A percentile compares a stretch with the other conserved stretches of the same genome.
phyloP scores from a whole-genome alignment of 2,329 filamentous ascomycete species.

The Ophiocordyceps camponoti-saundersi region DNA sequence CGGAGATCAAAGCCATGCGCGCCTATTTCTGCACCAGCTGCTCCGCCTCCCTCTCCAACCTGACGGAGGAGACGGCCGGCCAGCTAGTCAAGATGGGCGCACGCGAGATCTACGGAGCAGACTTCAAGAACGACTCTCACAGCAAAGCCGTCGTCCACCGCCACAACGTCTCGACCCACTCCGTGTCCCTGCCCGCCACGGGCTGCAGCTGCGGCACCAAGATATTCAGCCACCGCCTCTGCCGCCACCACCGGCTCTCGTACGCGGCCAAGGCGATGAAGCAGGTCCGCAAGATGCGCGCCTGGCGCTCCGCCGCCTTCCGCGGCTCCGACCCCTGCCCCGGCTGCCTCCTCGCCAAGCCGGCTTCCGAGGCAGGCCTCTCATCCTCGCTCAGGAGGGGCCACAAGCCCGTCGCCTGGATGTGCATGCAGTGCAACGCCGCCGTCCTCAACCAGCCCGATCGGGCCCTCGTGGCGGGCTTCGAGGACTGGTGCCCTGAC shows the following conservation, averaged over 20 bases:
- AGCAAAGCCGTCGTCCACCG: neutral
- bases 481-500: neutral
- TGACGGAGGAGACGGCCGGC: neutral
- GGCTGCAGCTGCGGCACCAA: constrained; percentile 21
- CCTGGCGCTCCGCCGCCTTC: constrained; percentile 10
- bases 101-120: constrained; percentile 11
- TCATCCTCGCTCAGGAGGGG: neutral
- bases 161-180: neutral
- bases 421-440: constrained; percentile 16
- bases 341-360: constrained; percentile 9
- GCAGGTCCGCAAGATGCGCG: constrained; percentile 7
- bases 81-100: constrained; percentile 4
- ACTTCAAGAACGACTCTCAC: neutral
- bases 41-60: constrained; percentile 3
- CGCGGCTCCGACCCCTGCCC: constrained; percentile 11
- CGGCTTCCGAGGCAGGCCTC: neutral
- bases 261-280: constrained; percentile 9
- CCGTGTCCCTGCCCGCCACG: constrained; percentile 7
- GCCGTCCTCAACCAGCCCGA: constrained; percentile 1
- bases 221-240: constrained; percentile 14
- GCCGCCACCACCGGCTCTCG: constrained; percentile 16
- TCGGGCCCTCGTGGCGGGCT: neutral
- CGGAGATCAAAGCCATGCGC: constrained; percentile 15
- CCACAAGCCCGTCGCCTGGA: constrained; percentile 9
- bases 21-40: constrained; percentile 19